These are phyloP conservation scores for Lactarius sanguifluus DNA, from an alignment of 768 basidiomycete species.

Conservation along the genomic window DNA sequence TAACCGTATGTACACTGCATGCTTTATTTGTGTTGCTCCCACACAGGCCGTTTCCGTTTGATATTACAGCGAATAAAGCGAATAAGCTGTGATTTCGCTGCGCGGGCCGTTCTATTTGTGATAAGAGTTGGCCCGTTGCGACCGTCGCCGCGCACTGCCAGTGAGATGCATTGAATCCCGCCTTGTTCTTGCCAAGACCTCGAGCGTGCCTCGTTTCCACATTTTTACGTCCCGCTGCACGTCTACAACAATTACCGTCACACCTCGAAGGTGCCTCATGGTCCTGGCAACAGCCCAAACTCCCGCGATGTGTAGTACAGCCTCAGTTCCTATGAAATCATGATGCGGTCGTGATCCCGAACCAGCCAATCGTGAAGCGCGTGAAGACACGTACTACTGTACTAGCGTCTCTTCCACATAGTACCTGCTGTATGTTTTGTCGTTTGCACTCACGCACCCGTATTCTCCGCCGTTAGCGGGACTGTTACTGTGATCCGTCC, in stretches of 20 bases:
- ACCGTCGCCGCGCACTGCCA: not conserved
- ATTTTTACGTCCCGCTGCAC: not conserved
- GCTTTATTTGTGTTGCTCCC: not conserved
- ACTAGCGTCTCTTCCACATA: not conserved
- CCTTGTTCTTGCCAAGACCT: not conserved
- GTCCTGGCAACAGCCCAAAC: not conserved
- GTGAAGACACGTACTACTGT: not conserved
- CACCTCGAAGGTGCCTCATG: not conserved
- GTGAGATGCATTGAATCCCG: not conserved
- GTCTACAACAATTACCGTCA: not conserved
- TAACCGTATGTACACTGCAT: not conserved
- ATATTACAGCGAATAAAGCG: not conserved
- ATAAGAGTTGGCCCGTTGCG: not conserved
- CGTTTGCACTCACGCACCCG: too few relatives aligned
- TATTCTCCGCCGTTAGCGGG: too few relatives aligned
- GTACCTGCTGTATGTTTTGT: too few relatives aligned
- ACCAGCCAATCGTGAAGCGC: not conserved
- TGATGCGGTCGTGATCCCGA: not conserved
- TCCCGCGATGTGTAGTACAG: not conserved
- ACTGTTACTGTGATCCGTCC: too few relatives aligned
- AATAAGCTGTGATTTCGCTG: not conserved
- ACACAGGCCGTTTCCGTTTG: not conserved
- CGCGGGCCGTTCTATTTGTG: not conserved
- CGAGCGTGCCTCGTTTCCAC: not conserved
- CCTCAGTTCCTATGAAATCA: not conserved